Percentiles rank a stretch among this genome's conserved stretches.
Evolutionary conservation across 768 basidiomycete genomes (phyloP).

Genomic region (Leccinum pellstonianum): DNA sequence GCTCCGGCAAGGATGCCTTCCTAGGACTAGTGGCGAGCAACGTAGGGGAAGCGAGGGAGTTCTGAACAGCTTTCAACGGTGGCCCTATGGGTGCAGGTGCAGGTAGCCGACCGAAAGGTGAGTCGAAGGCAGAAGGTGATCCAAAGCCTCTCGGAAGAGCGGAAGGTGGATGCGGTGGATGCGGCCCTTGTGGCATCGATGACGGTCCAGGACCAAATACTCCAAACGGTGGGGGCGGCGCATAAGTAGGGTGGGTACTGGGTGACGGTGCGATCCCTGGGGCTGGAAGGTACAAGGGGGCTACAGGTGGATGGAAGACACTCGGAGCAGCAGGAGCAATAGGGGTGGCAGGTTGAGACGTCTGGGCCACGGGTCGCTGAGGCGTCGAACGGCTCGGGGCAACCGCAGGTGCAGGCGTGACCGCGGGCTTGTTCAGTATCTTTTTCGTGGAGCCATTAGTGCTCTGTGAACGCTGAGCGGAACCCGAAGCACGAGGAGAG

Average conservation of each 20-base stretch:
- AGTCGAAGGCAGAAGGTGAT: slow-evolving; percentile 52
- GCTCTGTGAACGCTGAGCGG: slow-evolving; percentile 46
- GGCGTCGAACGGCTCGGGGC: slow-evolving; percentile 38
- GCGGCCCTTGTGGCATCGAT: slow-evolving; percentile 40
- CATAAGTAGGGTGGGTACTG: slow-evolving; percentile 51
- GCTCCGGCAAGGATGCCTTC: slow-evolving; percentile 42
- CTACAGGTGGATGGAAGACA: slow-evolving; percentile 45
- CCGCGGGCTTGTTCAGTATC: slow-evolving; percentile 49
- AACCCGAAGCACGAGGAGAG: slow-evolving; percentile 51
- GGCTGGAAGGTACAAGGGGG: slow-evolving; percentile 48
- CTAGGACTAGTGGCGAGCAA: slow-evolving; percentile 49
- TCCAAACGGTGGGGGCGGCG: slow-evolving; percentile 52
- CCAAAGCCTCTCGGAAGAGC: slow-evolving; percentile 55
- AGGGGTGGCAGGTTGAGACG: slow-evolving; percentile 50
- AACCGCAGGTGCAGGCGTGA: slow-evolving; percentile 31
- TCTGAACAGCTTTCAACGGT: slow-evolving; percentile 41
- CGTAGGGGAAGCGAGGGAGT: slow-evolving; percentile 37
- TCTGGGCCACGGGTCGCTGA: slow-evolving; percentile 34
- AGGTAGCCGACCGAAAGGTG: slow-evolving; percentile 42
- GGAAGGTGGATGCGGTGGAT: slow-evolving; percentile 52
- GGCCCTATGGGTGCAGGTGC: slow-evolving; percentile 56
- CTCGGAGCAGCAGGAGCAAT: slow-evolving; percentile 23
- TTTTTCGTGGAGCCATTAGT: slow-evolving; percentile 58
- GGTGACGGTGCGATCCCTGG: slow-evolving; percentile 45
- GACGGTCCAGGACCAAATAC: slow-evolving; percentile 44